Evolutionary conservation across 179 eudicot species (phyloP), one percentile per base, ranked within the genome.

Genomic region (Vitellaria paradoxa): DNA sequence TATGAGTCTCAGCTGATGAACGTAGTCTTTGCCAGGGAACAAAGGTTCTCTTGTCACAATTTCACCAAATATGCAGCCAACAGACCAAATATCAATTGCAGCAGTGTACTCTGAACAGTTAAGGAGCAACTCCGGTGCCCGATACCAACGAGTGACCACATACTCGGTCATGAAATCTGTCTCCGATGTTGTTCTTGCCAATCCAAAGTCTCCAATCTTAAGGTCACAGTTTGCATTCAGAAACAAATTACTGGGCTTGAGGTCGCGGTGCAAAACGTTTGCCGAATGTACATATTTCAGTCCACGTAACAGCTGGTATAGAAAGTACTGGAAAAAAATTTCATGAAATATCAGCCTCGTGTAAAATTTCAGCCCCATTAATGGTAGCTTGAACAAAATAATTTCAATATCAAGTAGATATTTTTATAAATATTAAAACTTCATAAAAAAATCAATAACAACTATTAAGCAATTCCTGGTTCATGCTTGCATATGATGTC

Each of bases 11-110:
- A 88, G 86, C 80, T 88, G 91, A 77, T 88, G 87, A 74, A 87
- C 90, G 66, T 89, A 85, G 77, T 87, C 90, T 70, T 46, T 89
- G 24, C 92, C 92, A 47, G 92, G 92, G 26, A 89, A 89, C 73
- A 89, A 87, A 50, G 92, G 90, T 78, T 87, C 89, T 64, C 87
- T 77, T 26, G 87, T 87, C 80, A 84, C 74, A 64, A 87, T 89
- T 76, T 89, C 92, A 76, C 90, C 92, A 72, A 88, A 85, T 56
- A 88, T 88, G 82, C 92, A 88, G 69, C 92, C 92, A n/a, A 88
- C 92, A 55, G 92, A 88, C 92, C 92, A 88, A 47, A 87, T 82
- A 82, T 88, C 92, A 64, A 88, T 88, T 59, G 92, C 88, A 63
- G 89, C 91, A 0, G 91, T 86, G 80, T 88, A 88, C 47, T 88